Percentiles rank a stretch among this genome's conserved stretches.
Conservation (phyloP, 1,284 basidiomycete genomes). For the Apiotrichum montevideense region DNA sequence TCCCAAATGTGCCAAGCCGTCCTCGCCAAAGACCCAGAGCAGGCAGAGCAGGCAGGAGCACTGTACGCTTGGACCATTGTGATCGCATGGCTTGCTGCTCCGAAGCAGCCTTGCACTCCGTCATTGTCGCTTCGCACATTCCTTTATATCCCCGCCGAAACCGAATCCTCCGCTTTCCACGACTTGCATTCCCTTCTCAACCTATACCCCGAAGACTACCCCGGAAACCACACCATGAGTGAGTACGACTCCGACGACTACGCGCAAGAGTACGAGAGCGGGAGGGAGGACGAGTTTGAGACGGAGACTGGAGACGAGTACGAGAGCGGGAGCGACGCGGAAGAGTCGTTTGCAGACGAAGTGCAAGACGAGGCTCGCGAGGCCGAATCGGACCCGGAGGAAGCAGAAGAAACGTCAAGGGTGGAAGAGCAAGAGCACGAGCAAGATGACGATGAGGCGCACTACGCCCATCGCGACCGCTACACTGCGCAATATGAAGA, state of each 20-base stretch:
- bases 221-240: neutral
- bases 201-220: neutral
- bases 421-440: neutral
- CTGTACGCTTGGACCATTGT: no score
- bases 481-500: no score
- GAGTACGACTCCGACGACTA: constrained; percentile 1
- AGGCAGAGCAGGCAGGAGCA: no score
- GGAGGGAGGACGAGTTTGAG: neutral
- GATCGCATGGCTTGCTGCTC: no score
- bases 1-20: no score
- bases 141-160: no score
- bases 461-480: no score
- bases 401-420: neutral
- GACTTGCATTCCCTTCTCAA: neutral
- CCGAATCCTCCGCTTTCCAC: no score
- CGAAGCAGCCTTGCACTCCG: no score
- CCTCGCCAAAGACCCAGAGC: no score
- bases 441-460: neutral
- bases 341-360: neutral
- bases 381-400: neutral
- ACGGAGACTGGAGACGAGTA: neutral
- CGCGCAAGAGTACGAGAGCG: neutral
- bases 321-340: neutral
- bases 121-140: no score
- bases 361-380: neutral